Evolutionary conservation across 2,329 filamentous ascomycete genomes (phyloP), one percentile per base, ranked within the genome.

Genomic region (Blastomyces parvus): DNA sequence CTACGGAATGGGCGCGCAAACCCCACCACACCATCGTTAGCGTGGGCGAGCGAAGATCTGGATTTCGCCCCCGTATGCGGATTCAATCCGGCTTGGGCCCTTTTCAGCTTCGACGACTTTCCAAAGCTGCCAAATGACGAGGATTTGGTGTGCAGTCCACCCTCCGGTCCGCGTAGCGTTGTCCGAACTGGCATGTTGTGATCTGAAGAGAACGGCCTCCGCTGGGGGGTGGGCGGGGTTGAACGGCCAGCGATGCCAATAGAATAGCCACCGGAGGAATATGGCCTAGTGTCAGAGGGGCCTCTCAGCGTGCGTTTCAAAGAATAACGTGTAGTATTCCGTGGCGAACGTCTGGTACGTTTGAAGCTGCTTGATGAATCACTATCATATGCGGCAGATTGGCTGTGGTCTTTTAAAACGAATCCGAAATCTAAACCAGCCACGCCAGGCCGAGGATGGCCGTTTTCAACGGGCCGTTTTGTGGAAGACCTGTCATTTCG

Each of bases 331-430:
- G 78, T 78, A 0, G 81, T 80, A 53, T 80, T 75, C 50, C 76
- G 75, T 6, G 74, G 72, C 60, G 77, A 72, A 46, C 82, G 77
- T 65, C 83, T 82, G 53, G 79, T 76, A 36, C 90, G 87, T 70
- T 84, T 88, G 78, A 96, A 96, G 72, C 90, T 96, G 76, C 89
- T 96, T 55, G 77, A 77, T 2, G 78, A 81, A 68, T 90, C 87
- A 69, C 88, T 90, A 36, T 83, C 86, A 67, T 86, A 85, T 0
- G 87, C 80, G 11, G 79, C 82, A 1, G 86, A 82, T 63, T 78
- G 77, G 9, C 85, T 74, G 22, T 3, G 46, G 25, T 22, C 9
- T 27, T 19, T 46, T 9, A 19, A 46, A 11, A 19, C 9, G 50
- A 53, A 61, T 61, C 36, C 46, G 22, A 55, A 40, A 52, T 50